Evolutionary conservation across 257 asterid species (phyloP).

Genomic region (Solanum tacnaense): DNA sequence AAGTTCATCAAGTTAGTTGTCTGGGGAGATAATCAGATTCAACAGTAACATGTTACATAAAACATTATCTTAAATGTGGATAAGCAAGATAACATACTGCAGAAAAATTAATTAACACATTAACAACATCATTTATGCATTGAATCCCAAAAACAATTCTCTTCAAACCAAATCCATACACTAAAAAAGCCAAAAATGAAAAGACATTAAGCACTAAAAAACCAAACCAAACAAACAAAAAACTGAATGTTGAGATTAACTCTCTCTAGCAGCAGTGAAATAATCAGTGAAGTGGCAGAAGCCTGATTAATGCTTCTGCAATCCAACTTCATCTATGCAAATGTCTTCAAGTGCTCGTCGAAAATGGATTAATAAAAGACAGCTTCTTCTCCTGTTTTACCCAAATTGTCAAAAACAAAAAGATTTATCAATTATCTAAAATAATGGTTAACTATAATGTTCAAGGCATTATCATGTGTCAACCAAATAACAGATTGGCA

Average conservation of each 20-base stretch:
- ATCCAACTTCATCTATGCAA: too few relatives aligned
- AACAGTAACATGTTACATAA: neutral
- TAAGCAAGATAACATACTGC: neutral
- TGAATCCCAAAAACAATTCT: neutral
- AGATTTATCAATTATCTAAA: too few relatives aligned
- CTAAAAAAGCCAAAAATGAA: rapidly evolving
- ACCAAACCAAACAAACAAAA: neutral
- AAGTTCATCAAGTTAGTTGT: neutral
- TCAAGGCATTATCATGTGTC: too few relatives aligned
- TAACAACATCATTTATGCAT: neutral
- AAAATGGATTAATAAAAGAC: too few relatives aligned
- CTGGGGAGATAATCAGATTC: neutral
- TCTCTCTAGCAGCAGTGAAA: too few relatives aligned
- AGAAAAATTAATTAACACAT: neutral
- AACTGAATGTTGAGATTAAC: rapidly evolving
- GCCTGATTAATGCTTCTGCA: too few relatives aligned
- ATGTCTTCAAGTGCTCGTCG: too few relatives aligned
- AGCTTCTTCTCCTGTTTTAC: too few relatives aligned
- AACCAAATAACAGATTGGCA: rapidly evolving
- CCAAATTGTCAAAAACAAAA: too few relatives aligned
- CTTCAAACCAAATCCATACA: neutral
- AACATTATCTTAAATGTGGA: neutral
- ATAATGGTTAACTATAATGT: too few relatives aligned
- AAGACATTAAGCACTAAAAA: neutral
- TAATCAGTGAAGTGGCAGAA: too few relatives aligned